Evolutionary conservation across 2,329 filamentous ascomycete genomes (phyloP), one percentile per base, ranked within the genome.

Genomic region (Penicillium sclerotiorum): DNA sequence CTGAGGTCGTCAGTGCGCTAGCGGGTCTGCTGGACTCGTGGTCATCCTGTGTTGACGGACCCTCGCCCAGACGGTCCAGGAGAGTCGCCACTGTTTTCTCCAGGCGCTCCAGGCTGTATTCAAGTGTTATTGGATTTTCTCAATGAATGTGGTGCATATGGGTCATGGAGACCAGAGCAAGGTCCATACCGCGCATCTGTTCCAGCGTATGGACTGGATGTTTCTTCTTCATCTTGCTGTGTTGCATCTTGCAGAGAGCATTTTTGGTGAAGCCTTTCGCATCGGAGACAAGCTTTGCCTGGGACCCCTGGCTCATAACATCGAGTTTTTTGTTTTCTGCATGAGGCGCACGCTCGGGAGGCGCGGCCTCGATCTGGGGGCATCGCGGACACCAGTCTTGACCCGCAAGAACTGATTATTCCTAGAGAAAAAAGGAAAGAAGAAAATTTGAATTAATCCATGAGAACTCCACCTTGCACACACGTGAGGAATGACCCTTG

Each of bases 311-410:
- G 64, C 47, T 69, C 66, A 50, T 74, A 74, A 45, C 72, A 74
- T 49, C 71, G 59, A n/a, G 71, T 74, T 58, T 75, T 74, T 27
- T 71, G 67, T 53, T 71, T 74, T 17, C 71, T 61, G 54, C 72
- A 75, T 18, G 63, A 61, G 8, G 55, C 53, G 41, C 72, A 74
- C n/a, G 72, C 70, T 51, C 66, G 65, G 20, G 63, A 63, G 42
- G 63, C 63, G 32, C 63, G 55, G 39, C 57, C 57, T 35, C 57
- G 48, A 38, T 59, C 53, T 38, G 53, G 50, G 8, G 57, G 57
- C 55, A 59, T 59, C 36, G 25, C 49, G 46, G 25, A 51, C 46
- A 38, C 32, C 12, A 21, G 0, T 22, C 15, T 35, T 13, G 12
- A 9, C 12, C 41, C 38, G 22, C 22, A 30, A 25, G 32, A 27